Evolutionary conservation across 2,329 filamentous ascomycete genomes (phyloP).

Genomic region (Fusarium phyllophilum): DNA sequence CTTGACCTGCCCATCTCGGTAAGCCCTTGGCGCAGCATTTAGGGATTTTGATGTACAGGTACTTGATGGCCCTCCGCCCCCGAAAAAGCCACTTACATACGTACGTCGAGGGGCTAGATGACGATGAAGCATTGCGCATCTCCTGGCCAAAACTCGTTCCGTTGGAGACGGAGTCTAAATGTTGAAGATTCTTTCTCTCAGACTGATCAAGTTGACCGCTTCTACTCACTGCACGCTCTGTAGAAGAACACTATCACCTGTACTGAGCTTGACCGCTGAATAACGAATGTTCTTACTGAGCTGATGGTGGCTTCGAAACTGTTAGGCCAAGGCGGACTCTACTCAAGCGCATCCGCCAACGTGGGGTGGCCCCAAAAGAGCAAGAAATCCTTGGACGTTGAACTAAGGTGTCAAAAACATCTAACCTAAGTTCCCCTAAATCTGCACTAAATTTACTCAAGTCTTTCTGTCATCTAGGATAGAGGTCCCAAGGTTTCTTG

Average conservation of each 20-base stretch:
- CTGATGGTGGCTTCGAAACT: constrained; percentile 26
- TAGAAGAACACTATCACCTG: background rate
- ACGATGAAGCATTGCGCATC: constrained; percentile 34
- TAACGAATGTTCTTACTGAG: constrained; percentile 7
- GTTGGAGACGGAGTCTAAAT: background rate
- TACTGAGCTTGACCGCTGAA: constrained; percentile 12
- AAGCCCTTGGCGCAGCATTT: constrained; percentile 14
- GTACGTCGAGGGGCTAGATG: constrained; percentile 21
- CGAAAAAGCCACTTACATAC: constrained; percentile 31
- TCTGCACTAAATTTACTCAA: rapidly evolving
- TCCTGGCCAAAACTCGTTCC: constrained; percentile 1
- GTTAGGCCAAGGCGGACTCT: constrained; percentile 27
- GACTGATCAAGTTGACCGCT: background rate
- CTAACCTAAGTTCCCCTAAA: rapidly evolving
- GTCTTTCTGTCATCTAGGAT: rapidly evolving
- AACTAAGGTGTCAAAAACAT: background rate
- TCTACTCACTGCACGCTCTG: background rate
- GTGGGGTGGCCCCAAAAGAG: background rate
- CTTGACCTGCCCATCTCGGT: constrained; percentile 34
- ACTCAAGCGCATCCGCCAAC: constrained; percentile 21
- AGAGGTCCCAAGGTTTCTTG: background rate
- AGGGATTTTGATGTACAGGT: constrained; percentile 8
- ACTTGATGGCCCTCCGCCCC: constrained; percentile 19
- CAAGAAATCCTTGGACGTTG: background rate
- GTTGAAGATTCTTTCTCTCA: background rate